A percentile compares a stretch with the other conserved stretches of the same genome.
Conservation (phyloP, 2,329 filamentous ascomycete genomes). For the Thermomyces lanuginosus region DNA sequence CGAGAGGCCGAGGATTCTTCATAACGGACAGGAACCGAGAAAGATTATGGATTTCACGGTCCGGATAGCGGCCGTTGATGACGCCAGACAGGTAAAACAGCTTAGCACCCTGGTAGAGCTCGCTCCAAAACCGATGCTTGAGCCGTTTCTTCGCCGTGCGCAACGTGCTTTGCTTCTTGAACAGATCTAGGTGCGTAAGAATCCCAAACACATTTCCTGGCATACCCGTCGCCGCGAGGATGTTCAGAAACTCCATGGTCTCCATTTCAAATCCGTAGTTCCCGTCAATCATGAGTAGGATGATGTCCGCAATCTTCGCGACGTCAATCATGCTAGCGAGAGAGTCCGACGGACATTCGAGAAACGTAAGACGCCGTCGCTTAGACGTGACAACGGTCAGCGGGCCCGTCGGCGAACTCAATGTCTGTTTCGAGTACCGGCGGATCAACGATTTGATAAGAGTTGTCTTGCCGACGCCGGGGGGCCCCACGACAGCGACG, state of each 20-base stretch:
- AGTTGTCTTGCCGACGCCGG: slow-evolving; percentile 83
- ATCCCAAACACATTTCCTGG: slow-evolving; percentile 97
- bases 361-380: slow-evolving; percentile 80
- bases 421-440: slow-evolving; percentile 87
- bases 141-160: slow-evolving; percentile 90
- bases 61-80: slow-evolving; percentile 89
- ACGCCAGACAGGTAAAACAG: slow-evolving; percentile 94
- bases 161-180: slow-evolving; percentile 80
- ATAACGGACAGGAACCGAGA: slow-evolving; percentile 93
- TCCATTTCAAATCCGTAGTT: slow-evolving; percentile 99
- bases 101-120: slow-evolving; percentile 91
- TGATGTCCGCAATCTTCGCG: slow-evolving; percentile 92
- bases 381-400: slow-evolving; percentile 95
- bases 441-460: slow-evolving; percentile 86
- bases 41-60: slow-evolving; percentile 89
- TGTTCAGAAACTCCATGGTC: slow-evolving; percentile 97
- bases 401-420: slow-evolving; percentile 76
- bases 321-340: slow-evolving; percentile 94
- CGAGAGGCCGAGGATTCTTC: slow-evolving; percentile 93
- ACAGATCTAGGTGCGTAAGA: slow-evolving; percentile 87
- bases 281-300: slow-evolving; percentile 93
- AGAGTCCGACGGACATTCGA: slow-evolving; percentile 89
- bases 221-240: slow-evolving; percentile 88
- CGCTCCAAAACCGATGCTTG: slow-evolving; percentile 92
- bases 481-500: slow-evolving; percentile 85